Conservation (phyloP, 805 yeast genomes). For the Pichia thaimueangensis region DNA sequence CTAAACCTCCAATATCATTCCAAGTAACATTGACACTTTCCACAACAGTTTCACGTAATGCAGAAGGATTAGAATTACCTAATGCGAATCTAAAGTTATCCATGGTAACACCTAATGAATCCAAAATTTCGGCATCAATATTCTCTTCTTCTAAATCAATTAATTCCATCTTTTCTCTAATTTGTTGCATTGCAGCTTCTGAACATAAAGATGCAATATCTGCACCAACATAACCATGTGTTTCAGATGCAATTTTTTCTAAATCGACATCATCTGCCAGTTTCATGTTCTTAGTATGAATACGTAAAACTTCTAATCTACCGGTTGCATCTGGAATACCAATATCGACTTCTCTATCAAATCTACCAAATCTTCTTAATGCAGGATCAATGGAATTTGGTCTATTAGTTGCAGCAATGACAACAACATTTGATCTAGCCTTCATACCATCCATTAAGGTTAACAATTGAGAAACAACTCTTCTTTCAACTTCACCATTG, state of each 20-base stretch:
- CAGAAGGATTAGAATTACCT: slow-evolving; percentile 97
- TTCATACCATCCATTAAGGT: slow-evolving; percentile 99
- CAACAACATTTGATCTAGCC: slow-evolving; percentile 97
- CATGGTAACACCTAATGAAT: slow-evolving; percentile 96
- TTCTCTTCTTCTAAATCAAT: slow-evolving; percentile 95
- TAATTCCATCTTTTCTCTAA: slow-evolving; percentile 98
- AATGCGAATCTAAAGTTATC: slow-evolving; percentile 97
- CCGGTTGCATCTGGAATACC: slow-evolving; percentile 98
- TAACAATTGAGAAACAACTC: slow-evolving; percentile 96
- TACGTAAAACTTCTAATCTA: slow-evolving; percentile 91
- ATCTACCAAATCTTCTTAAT: slow-evolving; percentile 77
- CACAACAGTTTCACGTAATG: slow-evolving; percentile 98
- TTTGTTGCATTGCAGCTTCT: slow-evolving; percentile 99
- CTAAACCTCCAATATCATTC: slow-evolving; percentile 99
- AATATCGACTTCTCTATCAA: slow-evolving; percentile 80
- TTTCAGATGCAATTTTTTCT: slow-evolving; percentile 92
- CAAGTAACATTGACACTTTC: slow-evolving; percentile 98
- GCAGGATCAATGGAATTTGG: slow-evolving; percentile 86
- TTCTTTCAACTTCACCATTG: slow-evolving; percentile 98
- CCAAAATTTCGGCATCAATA: slow-evolving; percentile 94
- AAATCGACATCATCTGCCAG: slow-evolving; percentile 90
- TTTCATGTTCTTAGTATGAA: slow-evolving; percentile 98
- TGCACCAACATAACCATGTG: slow-evolving; percentile 99
- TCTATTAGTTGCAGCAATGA: slow-evolving; percentile 94
- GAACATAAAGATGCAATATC: slow-evolving; percentile 97